Base-by-base conservation (phyloP, 768 basidiomycete species). In the Chalciporus pseudorubinellus region DNA sequence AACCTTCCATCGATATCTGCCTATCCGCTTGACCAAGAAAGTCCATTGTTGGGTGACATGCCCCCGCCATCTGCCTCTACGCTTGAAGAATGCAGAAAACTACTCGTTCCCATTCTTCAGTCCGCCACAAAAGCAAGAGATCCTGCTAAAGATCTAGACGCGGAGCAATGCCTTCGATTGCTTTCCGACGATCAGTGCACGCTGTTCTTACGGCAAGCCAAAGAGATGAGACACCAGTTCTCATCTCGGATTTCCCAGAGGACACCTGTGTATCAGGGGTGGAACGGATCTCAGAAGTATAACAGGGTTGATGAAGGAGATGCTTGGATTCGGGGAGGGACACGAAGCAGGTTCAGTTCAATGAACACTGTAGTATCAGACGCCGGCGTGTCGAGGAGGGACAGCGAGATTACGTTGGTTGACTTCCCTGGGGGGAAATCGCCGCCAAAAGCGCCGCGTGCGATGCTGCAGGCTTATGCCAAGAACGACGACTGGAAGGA, bases 141-240 rank as follows among this genome's bases (percentile, higher is more conserved):
- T 36, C 19, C 59, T 40, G 47, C 16, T n/a, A 56, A 24, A 22
- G 31, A 16, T 46, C 39, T 56, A 48, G 55, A 59, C 18, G n/a
- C 48, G 39, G 54, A 58, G 46, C 55, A 59, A 48, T 69, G 59
- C 31, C 49, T 44, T 39, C 43, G n/a, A 26, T 48, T 69, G 47
- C 63, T 68, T 39, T 62, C 67, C 21, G 68, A 70, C 24, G 59
- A 65, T 52, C 52, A 36, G 20, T 68, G 67, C 54, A 46, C 11
- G 31, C 11, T 16, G 14, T 55, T 68, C 10, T 31, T 70, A 18
- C 48, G 48, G 36, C 46, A 59, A 39, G 59, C 67, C 28, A 60
- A 58, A 22, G 53, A 68, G 22, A 70, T 62, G 63, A 59, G 44
- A 34, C 50, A 1, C 20, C 67, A 68, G 44, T 39, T 66, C 36